phyloP scores from a whole-genome alignment of 116 monocot species.

The Phalaenopsis hybrid region DNA sequence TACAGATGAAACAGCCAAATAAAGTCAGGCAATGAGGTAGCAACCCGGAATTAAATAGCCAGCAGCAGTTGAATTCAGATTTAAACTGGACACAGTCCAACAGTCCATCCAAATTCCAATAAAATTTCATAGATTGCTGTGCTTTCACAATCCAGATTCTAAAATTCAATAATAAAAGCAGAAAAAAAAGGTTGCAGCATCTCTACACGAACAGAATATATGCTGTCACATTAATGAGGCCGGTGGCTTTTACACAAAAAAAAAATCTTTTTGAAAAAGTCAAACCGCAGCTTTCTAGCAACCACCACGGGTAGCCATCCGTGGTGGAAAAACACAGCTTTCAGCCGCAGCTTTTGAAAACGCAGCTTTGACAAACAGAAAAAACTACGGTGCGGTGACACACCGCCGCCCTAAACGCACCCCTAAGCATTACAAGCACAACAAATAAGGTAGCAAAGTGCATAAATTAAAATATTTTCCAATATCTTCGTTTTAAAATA shows the following conservation, averaged over 20 bases:
- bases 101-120: background rate
- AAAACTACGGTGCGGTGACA: no score
- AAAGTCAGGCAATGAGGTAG: background rate
- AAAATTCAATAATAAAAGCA: background rate
- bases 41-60: background rate
- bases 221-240: background rate
- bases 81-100: background rate
- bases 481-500: background rate
- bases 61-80: background rate
- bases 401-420: background rate
- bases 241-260: no score
- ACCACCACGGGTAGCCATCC: no score
- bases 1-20: background rate
- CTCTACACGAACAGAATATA: background rate
- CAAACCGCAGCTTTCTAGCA: no score
- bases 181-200: background rate
- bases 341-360: no score
- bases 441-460: background rate
- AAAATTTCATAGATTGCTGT: background rate
- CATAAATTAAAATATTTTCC: background rate
- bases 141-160: background rate
- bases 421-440: background rate
- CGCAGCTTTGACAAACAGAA: no score
- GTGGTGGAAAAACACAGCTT: no score
- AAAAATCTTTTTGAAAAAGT: no score